Evolutionary conservation across 2,329 filamentous ascomycete genomes (phyloP), one percentile per base, ranked within the genome.

Genomic region (Alternaria sp.): DNA sequence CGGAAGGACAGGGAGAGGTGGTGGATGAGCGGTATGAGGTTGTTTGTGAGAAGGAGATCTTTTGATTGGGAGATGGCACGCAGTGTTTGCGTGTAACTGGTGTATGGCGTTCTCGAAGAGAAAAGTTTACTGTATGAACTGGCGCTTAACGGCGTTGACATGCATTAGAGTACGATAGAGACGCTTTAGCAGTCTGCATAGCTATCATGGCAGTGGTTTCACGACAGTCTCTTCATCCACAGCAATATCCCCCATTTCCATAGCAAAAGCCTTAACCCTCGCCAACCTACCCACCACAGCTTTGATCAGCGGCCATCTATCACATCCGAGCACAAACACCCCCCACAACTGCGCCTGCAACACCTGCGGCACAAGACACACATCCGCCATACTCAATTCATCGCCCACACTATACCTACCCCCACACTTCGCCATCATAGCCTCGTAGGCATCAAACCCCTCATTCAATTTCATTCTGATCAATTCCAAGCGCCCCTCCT

Each of bases 401-500:
- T 89, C 85, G 0, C 87, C 88, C 5, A 87, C 83, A 3, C 86
- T 88, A 68, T 84, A 90, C 30, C 64, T 79, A 0, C 87, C 86
- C 0, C 85, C 81, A 15, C 52, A 57, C 19, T 12, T 69, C 19
- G 63, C 66, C 0, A 76, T 74, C 0, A 86, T 71, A 9, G 75
- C 70, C 73, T 90, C 88, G 66, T 88, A 89, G 2, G 87, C 87
- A 15, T 70, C 70, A n/a, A 90, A 76, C 0, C 88, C 88, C 8
- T 83, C 80, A 2, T 76, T 74, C 75, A 87, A 86, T 6, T 87
- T 76, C 57, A 19, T 23, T 3, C 19, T 43, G 3, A 57, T 55
- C 5, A 30, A 30, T 23, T 54, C 45, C 8, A 19, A 9, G 4
- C 60, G 45, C n/a, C 64, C 64, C 7, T 66, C 64, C 10, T 54